phyloP scores from a whole-genome alignment of 345 rosid genomes.

The Triadica sebifera region DNA sequence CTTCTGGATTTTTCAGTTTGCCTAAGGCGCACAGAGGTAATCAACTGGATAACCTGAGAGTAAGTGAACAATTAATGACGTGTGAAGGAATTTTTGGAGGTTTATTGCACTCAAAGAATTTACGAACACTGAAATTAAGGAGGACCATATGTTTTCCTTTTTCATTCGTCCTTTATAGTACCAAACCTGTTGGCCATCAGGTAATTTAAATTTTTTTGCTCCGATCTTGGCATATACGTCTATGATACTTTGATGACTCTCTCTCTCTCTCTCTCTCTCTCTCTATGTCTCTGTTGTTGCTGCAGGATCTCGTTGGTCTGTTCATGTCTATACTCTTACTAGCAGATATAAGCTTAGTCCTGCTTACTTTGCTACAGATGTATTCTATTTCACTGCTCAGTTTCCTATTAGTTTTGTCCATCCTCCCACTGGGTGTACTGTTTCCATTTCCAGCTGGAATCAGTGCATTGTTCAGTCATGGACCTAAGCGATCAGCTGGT shows the following conservation, averaged over 20 bases:
- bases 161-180: constrained; percentile 58
- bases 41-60: constrained; percentile 21
- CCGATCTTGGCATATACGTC: constrained; percentile 2
- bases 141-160: constrained; percentile 49
- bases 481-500: constrained; percentile 83
- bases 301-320: constrained; percentile 89
- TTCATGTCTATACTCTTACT: constrained; percentile 73
- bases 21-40: constrained; percentile 30
- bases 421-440: constrained; percentile 77
- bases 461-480: constrained; percentile 86
- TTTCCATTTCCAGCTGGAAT: constrained; percentile 92
- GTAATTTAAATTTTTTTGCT: constrained; percentile 34
- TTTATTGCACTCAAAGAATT: constrained; percentile 62
- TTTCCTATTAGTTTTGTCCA: constrained; percentile 57
- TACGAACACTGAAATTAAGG: constrained; percentile 58
- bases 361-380: constrained; percentile 86
- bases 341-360: constrained; percentile 77
- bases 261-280: neutral
- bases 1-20: constrained; percentile 30
- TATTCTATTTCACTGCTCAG: constrained; percentile 74
- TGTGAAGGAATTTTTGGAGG: constrained; percentile 51
- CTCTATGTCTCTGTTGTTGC: neutral
- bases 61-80: constrained; percentile 33
- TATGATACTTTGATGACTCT: constrained; percentile 9
- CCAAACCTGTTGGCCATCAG: constrained; percentile 93